Base-by-base conservation (phyloP, 164 flowering plant genomes). In the Stephania japonica region DNA sequence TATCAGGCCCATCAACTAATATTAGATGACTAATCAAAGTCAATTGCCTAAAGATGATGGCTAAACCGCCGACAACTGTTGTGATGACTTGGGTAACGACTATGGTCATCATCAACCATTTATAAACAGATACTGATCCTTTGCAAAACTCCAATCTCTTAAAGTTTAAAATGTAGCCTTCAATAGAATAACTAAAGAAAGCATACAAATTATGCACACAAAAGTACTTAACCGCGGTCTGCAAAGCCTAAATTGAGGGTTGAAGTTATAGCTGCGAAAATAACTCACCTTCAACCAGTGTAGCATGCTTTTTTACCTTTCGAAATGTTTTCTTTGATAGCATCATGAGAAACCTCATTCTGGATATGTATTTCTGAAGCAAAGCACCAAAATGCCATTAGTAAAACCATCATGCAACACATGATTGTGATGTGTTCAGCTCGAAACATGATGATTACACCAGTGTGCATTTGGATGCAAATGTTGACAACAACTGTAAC, bases 391-490 rank as follows among this genome's bases (percentile, higher is more conserved):
- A 73, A 13, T 27, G 53, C 18, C 11, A 19, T 6, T 18, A 73
- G 70, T 27, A 73, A 66, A 11, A 49, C 3, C 38, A 66, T 21
- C 70, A 73, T 47, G 26, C 75, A 73, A 53, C 27, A 53, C 61
- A 73, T 13, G 64, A 73, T 67, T 7, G 53, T 41, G 8, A 53
- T 13, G 41, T 73, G 70, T 50, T 73, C 75, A 6, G 12, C 19
- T 19, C 11, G 67, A 70, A 73, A 73, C 3, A 16, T 1, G 62
- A 67, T 47, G 43, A 73, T 73, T 12, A 73, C 65, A 41, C 70
- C 70, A 21, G 64, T 73, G 49, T 0, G 12, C n/a, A 73, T 66
- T 21, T 73, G 75, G 27, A 73, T 19, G n/a, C 75, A 66, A 9
- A 66, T 27, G 56, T 73, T 26, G 70, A 73, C 70, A 32, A 53